Evolutionary conservation across 345 rosid species (phyloP).

Genomic region (Brassica incana): DNA sequence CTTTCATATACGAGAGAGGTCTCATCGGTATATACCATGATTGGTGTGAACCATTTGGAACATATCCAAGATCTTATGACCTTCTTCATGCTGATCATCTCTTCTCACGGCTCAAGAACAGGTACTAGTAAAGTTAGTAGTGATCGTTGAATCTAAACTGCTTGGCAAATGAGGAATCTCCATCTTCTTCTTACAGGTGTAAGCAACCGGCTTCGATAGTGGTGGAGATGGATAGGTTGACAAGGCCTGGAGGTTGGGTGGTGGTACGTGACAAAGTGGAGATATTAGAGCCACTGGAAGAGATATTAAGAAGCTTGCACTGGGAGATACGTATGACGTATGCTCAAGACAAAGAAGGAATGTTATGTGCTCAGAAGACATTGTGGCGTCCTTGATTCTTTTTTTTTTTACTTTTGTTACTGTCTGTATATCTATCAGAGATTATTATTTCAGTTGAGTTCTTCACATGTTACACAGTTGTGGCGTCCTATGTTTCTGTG

Average conservation of each 20-base stretch:
- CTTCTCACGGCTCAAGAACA: conserved; percentile 90
- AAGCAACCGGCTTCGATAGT: conserved; percentile 77
- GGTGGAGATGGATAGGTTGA: conserved; percentile 83
- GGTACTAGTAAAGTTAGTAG: conserved; percentile 41
- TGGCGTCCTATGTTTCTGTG: no score
- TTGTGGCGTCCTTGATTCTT: conserved; percentile 69
- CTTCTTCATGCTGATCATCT: conserved; percentile 95
- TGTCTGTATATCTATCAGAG: background rate
- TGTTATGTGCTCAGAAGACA: conserved; percentile 81
- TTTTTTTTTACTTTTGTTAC: background rate
- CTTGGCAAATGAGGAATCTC: background rate
- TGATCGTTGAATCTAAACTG: background rate
- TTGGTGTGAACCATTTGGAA: conserved; percentile 92
- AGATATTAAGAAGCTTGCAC: conserved; percentile 67
- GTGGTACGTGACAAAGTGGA: conserved; percentile 80
- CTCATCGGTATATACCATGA: conserved; percentile 85
- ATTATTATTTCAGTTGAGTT: no score
- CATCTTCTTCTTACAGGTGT: conserved; percentile 44
- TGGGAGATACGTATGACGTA: conserved; percentile 95
- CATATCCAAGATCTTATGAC: conserved; percentile 94
- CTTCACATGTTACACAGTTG: no score
- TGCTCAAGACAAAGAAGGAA: conserved; percentile 78
- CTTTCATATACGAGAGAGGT: conserved; percentile 80
- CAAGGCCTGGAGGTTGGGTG: conserved; percentile 91
- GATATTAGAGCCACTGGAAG: conserved; percentile 74